Evolutionary conservation across 2,329 filamentous ascomycete genomes (phyloP).

Genomic region (Alternaria viburni): DNA sequence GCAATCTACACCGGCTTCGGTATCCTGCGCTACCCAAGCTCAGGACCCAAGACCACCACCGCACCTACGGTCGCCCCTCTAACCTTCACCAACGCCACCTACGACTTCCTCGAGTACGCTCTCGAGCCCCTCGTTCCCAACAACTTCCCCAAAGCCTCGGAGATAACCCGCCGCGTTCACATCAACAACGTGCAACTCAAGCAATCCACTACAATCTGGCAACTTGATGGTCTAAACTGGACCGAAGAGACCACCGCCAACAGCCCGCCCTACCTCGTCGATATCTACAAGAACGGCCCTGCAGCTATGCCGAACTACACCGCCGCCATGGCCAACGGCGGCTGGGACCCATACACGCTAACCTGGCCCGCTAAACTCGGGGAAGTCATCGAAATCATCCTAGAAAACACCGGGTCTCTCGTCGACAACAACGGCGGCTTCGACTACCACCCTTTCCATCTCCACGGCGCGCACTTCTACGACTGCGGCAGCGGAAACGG

Average conservation of each 20-base stretch:
- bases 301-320: constrained; percentile 60
- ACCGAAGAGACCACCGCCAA: constrained; percentile 17
- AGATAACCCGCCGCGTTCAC: constrained; percentile 45
- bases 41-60: constrained; percentile 3
- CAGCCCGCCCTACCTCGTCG: constrained; percentile 57
- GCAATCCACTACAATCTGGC: constrained; percentile 30
- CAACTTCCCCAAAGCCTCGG: constrained; percentile 41
- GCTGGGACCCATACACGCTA: constrained; percentile 60
- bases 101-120: constrained; percentile 49
- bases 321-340: constrained; percentile 56
- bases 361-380: constrained; percentile 62
- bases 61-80: constrained; percentile 33
- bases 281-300: constrained; percentile 59
- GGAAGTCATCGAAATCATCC: constrained; percentile 63
- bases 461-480: constrained; percentile 61
- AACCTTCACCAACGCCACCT: constrained; percentile 38
- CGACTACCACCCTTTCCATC: constrained; percentile 60
- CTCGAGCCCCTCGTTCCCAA: constrained; percentile 42
- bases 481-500: constrained; percentile 63
- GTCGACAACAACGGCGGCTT: constrained; percentile 28
- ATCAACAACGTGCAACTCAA: constrained; percentile 32
- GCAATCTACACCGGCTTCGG: constrained; percentile 56
- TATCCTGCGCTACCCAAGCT: constrained; percentile 49
- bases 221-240: constrained; percentile 30
- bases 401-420: constrained; percentile 46